phyloP scores from a whole-genome alignment of 2,329 filamentous ascomycete genomes.

The Trichoderma sp. region DNA sequence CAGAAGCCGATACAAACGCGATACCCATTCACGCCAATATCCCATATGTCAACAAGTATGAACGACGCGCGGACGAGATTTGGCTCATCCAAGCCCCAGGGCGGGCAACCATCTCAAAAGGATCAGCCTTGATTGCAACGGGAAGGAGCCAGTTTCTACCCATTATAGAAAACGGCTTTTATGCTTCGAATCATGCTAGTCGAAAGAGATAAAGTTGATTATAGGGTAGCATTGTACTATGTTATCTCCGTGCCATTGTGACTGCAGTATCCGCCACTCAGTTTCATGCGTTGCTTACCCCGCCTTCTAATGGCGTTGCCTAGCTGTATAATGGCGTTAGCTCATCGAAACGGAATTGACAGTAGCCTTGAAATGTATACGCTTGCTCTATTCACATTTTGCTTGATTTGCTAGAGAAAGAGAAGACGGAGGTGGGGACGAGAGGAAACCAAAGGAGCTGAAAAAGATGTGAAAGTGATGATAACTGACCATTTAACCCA shows the following conservation, averaged over 20 bases:
- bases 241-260: constrained; percentile 1
- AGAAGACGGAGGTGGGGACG: too few relatives aligned
- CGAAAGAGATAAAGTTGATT: constrained; percentile 1
- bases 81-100: not conserved
- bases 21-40: not conserved
- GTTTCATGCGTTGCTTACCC: not conserved
- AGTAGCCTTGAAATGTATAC: not conserved
- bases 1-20: not conserved
- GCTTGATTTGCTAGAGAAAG: too few relatives aligned
- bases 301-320: constrained; percentile 2
- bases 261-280: not conserved
- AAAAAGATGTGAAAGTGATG: too few relatives aligned
- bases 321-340: constrained; percentile 2
- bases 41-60: not conserved
- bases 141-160: constrained; percentile 6
- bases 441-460: not conserved
- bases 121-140: not conserved
- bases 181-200: not conserved
- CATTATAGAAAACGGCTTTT: not conserved
- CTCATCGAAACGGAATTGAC: not conserved
- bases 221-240: constrained; percentile 1
- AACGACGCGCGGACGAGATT: not conserved
- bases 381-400: too few relatives aligned
- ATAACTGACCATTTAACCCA: too few relatives aligned
- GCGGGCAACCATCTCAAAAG: not conserved